phyloP scores from a whole-genome alignment of 2,329 filamentous ascomycete species.

The Nannizzia gypsea region DNA sequence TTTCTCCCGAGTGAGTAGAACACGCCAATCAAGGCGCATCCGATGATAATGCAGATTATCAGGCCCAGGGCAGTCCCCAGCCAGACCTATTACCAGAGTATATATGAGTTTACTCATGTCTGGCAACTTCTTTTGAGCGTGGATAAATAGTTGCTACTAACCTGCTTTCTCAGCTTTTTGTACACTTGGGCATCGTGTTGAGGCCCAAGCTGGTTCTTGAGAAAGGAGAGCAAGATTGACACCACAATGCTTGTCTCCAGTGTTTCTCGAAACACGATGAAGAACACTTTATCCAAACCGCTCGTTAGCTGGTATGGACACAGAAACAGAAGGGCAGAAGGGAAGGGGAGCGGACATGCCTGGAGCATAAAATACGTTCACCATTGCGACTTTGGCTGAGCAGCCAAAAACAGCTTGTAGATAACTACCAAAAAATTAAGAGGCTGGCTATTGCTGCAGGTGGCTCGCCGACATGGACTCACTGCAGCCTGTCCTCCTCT shows the following conservation, averaged over 20 bases:
- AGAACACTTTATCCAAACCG: constrained; percentile 5
- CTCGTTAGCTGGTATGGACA: neutral
- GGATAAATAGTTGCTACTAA: too few species aligned
- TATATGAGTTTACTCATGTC: neutral
- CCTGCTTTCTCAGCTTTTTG: constrained; percentile 10
- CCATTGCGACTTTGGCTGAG: constrained; percentile 3
- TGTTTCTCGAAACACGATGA: constrained; percentile 12
- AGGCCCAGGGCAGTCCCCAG: constrained; percentile 8
- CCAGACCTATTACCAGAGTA: constrained; percentile 5
- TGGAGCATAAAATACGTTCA: constrained; percentile 11
- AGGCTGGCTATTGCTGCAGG: too few species aligned
- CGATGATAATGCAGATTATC: constrained; percentile 8
- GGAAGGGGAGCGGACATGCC: neutral
- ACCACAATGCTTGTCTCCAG: constrained; percentile 11
- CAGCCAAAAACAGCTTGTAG: too few species aligned
- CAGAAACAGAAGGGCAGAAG: too few species aligned
- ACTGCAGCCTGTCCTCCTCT: neutral
- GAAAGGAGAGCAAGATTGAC: constrained; percentile 8
- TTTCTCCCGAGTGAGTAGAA: constrained; percentile 10
- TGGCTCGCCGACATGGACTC: neutral
- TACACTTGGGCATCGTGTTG: constrained; percentile 5
- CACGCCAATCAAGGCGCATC: constrained; percentile 9
- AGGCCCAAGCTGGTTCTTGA: constrained; percentile 7
- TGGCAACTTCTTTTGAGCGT: neutral
- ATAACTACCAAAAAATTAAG: too few species aligned